These are phyloP conservation scores for Akanthomyces dipterigenus DNA, from an alignment of 2,329 filamentous ascomycete genomes.

Conservation along the genomic window DNA sequence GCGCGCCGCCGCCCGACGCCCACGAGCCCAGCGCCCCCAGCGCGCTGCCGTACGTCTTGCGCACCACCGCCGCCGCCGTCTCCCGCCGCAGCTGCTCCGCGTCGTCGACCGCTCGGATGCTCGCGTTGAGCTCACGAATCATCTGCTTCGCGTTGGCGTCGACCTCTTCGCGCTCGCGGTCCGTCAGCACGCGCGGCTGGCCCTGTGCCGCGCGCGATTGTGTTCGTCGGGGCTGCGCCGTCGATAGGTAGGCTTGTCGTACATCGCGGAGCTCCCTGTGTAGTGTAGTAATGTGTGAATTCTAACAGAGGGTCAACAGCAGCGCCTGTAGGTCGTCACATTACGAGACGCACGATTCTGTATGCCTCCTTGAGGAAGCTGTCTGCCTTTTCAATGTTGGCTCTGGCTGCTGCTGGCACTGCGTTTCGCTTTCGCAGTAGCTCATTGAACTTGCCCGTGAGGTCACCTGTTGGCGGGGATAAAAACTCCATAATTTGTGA, in stretches of 20 bases:
- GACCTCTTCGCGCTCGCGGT: constrained; percentile 76
- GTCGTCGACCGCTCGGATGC: constrained; percentile 71
- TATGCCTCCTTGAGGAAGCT: constrained; percentile 92
- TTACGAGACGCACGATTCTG: constrained; percentile 60
- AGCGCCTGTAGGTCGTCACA: neutral
- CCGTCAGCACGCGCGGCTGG: constrained; percentile 56
- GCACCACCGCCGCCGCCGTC: constrained; percentile 62
- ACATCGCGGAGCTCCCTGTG: constrained; percentile 74
- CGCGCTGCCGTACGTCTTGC: constrained; percentile 60
- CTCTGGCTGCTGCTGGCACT: constrained; percentile 36
- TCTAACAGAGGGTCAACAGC: constrained; percentile 43
- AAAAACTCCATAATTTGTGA: neutral
- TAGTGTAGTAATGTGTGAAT: constrained; percentile 75
- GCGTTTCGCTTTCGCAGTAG: constrained; percentile 55
- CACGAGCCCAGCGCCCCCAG: constrained; percentile 58
- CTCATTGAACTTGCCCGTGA: constrained; percentile 63
- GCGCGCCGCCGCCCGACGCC: constrained; percentile 51
- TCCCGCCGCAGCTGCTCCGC: constrained; percentile 77
- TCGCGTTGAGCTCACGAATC: constrained; percentile 75
- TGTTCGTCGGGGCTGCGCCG: constrained; percentile 55
- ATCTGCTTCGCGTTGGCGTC: constrained; percentile 82
- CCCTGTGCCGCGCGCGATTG: constrained; percentile 41
- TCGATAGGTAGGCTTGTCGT: constrained; percentile 86
- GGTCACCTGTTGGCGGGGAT: constrained; percentile 38
- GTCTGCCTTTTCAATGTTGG: constrained; percentile 55